phyloP scores from a whole-genome alignment of 2,329 filamentous ascomycete species.

The Stenocarpella maydis region DNA sequence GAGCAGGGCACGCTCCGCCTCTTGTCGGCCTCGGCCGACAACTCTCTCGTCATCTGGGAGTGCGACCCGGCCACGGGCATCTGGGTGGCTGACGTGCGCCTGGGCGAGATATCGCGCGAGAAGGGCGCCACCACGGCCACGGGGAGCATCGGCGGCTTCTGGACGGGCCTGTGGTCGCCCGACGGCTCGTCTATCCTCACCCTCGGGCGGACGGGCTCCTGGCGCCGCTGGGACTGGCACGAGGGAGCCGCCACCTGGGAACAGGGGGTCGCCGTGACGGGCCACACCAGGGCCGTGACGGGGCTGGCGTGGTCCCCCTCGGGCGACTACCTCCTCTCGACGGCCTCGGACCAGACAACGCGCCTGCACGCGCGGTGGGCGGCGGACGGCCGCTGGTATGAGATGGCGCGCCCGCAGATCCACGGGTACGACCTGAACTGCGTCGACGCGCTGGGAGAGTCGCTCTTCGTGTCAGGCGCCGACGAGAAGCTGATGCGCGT shows the following conservation, averaged over 20 bases:
- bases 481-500: conserved; percentile 98
- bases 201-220: conserved; percentile 90
- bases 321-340: conserved; percentile 89
- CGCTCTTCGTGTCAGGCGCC: conserved; percentile 90
- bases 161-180: conserved; percentile 93
- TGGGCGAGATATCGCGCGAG: conserved; percentile 93
- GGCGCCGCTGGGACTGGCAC: conserved; percentile 83
- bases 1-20: conserved; percentile 63
- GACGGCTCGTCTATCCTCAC: conserved; percentile 78
- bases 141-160: conserved; percentile 94
- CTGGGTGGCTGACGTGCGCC: conserved; percentile 84
- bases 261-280: conserved; percentile 79
- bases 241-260: conserved; percentile 79
- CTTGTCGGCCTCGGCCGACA: conserved; percentile 92
- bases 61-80: conserved; percentile 84
- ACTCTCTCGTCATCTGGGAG: conserved; percentile 93
- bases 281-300: conserved; percentile 83
- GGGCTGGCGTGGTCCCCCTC: conserved; percentile 81
- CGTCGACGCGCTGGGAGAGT: conserved; percentile 76
- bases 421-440: conserved; percentile 99
- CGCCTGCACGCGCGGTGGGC: conserved; percentile 85
- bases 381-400: conserved; percentile 79
- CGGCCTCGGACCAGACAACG: conserved; percentile 91
- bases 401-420: conserved; percentile 94
- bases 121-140: conserved; percentile 97